Percentiles rank a stretch among this genome's conserved stretches.
Conservation (phyloP, 495 filamentous ascomycete genomes). For the Penicillium chermesinum region DNA sequence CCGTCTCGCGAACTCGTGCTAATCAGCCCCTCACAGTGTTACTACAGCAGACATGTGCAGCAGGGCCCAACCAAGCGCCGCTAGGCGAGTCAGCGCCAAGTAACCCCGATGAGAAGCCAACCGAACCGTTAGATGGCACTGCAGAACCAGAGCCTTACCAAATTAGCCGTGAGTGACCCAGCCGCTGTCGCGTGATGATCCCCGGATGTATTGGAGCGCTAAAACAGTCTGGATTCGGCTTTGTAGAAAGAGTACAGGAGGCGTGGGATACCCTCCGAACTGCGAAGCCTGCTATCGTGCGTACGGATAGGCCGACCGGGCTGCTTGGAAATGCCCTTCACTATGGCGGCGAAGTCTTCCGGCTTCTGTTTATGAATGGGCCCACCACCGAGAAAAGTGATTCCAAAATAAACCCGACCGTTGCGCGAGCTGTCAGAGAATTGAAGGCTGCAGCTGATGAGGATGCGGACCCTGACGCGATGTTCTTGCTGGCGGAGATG, state of each 20-base stretch:
- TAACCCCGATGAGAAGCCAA: background rate
- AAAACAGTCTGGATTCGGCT: background rate
- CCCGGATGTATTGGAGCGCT: background rate
- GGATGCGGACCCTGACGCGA: slow-evolving; percentile 73
- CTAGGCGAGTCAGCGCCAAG: slow-evolving; percentile 1
- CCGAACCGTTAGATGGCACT: background rate
- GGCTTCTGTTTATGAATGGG: slow-evolving; percentile 48
- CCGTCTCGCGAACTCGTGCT: slow-evolving; percentile 13
- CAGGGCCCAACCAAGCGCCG: slow-evolving; percentile 24
- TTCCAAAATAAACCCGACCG: slow-evolving; percentile 26
- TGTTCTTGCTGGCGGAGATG: slow-evolving; percentile 88
- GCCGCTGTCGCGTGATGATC: slow-evolving; percentile 2
- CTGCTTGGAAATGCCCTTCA: slow-evolving; percentile 41
- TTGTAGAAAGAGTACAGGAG: slow-evolving; percentile 33
- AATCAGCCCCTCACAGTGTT: slow-evolving; percentile 33
- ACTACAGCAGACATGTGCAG: slow-evolving; percentile 26
- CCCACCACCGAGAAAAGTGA: slow-evolving; percentile 25
- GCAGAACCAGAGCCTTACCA: slow-evolving; percentile 16
- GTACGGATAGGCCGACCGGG: slow-evolving; percentile 39
- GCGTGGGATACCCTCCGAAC: slow-evolving; percentile 33
- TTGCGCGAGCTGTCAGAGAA: slow-evolving; percentile 58
- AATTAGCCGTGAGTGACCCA: slow-evolving; percentile 30
- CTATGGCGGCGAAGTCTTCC: slow-evolving; percentile 45
- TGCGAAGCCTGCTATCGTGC: slow-evolving; percentile 21
- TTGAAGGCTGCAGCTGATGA: slow-evolving; percentile 69